phyloP scores from a whole-genome alignment of 2,329 filamentous ascomycete species.

The Colletotrichum sp. region DNA sequence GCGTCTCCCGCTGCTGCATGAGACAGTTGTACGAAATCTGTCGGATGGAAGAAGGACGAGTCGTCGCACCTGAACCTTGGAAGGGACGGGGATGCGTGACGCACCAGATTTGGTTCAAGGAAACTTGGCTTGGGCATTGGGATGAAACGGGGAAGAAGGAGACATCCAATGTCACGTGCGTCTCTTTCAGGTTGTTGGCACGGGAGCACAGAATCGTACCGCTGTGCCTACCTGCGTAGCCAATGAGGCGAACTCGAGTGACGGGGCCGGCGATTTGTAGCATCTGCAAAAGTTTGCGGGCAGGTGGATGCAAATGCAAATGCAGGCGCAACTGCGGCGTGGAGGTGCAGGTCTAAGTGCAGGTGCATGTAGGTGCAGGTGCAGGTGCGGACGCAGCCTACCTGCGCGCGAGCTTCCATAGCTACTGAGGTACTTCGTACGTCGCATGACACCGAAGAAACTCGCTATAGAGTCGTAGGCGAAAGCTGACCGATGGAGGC shows the following conservation, averaged over 20 bases:
- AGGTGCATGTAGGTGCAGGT: neutral
- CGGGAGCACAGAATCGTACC: neutral
- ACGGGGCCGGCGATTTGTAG: neutral
- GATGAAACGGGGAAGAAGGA: neutral
- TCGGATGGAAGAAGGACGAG: neutral
- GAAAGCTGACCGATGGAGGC: neutral
- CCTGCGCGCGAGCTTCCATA: neutral
- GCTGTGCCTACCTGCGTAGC: neutral
- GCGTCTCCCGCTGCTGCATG: neutral
- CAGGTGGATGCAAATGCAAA: neutral
- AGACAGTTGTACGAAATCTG: neutral
- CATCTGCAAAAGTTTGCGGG: neutral
- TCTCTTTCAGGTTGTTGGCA: neutral
- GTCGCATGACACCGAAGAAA: constrained; percentile 1
- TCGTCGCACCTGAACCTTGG: neutral
- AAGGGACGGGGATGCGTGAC: neutral
- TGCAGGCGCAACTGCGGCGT: neutral
- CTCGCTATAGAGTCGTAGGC: neutral
- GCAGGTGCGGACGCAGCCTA: neutral
- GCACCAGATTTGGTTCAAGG: neutral
- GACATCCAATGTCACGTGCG: neutral
- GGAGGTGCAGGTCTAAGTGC: neutral
- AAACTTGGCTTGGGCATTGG: neutral
- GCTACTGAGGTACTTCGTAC: neutral
- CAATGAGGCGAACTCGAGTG: neutral